These are phyloP conservation scores for Chlamydomonas urium DNA, from an alignment of 139 green algal genomes.

Conservation along the genomic window DNA sequence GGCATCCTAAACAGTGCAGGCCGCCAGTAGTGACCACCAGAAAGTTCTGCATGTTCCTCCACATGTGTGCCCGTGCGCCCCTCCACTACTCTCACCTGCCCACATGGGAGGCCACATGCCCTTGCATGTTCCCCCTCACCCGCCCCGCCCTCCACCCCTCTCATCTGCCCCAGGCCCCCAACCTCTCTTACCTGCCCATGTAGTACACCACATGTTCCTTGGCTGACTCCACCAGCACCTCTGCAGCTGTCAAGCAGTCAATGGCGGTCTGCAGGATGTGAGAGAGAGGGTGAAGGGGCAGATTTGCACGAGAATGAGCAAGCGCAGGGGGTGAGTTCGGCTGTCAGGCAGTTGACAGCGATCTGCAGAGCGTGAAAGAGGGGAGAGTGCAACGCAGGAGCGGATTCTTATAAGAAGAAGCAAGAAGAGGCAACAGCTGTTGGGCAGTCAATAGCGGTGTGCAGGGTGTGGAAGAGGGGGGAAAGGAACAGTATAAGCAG, in stretches of 20 bases:
- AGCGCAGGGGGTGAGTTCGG: not conserved
- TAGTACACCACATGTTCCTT: constrained; percentile 11
- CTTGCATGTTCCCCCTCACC: too few species aligned
- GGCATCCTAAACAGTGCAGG: too few species aligned
- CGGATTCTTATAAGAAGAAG: too few species aligned
- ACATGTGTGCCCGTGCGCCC: too few species aligned
- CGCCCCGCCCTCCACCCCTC: too few species aligned
- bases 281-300: not conserved
- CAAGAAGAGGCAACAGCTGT: constrained; percentile 1
- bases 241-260: not conserved
- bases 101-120: too few species aligned
- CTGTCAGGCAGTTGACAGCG: too few species aligned
- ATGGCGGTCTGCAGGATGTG: not conserved
- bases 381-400: too few species aligned
- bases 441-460: not conserved
- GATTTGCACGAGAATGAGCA: not conserved
- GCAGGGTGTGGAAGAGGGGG: not conserved
- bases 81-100: too few species aligned
- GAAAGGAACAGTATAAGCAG: not conserved
- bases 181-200: constrained; percentile 4
- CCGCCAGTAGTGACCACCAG: too few species aligned
- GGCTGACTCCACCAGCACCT: not conserved
- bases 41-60: too few species aligned
- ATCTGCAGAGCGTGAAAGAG: not conserved
- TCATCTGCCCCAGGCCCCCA: too few species aligned